Conservation (phyloP, 192 early-diverging fungal genomes). For the Coemansia sp. region DNA sequence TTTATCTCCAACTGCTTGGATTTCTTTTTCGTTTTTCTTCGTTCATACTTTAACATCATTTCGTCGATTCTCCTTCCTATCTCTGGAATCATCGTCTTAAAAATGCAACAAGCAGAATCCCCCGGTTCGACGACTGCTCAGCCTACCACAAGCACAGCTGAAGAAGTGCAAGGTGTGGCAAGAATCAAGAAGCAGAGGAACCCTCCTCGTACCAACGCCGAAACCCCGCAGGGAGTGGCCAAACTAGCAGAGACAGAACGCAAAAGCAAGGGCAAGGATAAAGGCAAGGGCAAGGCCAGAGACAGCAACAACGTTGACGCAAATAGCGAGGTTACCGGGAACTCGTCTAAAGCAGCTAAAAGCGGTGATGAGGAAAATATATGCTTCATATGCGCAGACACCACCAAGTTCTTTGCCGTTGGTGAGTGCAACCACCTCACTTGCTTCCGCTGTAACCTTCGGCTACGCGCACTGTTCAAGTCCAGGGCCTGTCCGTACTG, state of each 20-base stretch:
- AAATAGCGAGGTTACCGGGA: not conserved
- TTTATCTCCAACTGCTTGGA: too few species aligned
- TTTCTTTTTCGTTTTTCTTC: not conserved
- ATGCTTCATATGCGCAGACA: constrained; percentile 92
- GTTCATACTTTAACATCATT: not conserved
- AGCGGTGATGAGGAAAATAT: constrained; percentile 40
- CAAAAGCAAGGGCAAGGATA: not conserved
- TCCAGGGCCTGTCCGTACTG: constrained; percentile 85
- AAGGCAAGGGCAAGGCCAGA: not conserved
- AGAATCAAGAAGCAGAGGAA: not conserved
- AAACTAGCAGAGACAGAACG: not conserved
- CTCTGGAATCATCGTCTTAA: not conserved
- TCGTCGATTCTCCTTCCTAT: not conserved
- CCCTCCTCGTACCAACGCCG: not conserved
- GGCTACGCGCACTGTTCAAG: constrained; percentile 88
- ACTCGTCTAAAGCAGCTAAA: not conserved
- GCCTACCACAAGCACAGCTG: not conserved
- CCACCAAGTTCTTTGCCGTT: constrained; percentile 78
- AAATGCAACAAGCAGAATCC: not conserved
- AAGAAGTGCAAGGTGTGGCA: not conserved
- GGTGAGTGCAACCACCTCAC: constrained; percentile 91
- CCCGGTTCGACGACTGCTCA: not conserved
- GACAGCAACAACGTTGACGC: not conserved
- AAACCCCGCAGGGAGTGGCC: not conserved
- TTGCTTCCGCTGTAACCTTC: constrained; percentile 90